Percentiles rank a stretch among this genome's conserved stretches.
These are phyloP conservation scores for Zostera marina DNA, from an alignment of 116 monocot genomes.

Conservation along the genomic window DNA sequence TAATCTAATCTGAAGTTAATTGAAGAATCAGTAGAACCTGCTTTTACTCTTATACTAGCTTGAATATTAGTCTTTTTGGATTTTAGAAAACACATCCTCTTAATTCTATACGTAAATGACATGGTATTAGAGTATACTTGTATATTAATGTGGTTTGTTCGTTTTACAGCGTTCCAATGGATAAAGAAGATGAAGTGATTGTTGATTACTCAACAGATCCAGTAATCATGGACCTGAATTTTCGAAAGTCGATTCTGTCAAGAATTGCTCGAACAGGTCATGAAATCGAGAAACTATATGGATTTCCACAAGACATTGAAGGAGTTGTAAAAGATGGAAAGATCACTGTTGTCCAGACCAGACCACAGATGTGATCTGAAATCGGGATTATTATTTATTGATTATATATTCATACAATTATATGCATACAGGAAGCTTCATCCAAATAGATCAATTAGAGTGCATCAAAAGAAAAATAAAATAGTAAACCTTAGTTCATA, in stretches of 20 bases:
- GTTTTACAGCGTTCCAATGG: conserved; percentile 69
- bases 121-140: background rate
- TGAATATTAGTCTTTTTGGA: background rate
- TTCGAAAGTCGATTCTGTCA: conserved; percentile 50
- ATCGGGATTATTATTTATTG: conserved; percentile 5
- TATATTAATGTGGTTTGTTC: background rate
- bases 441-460: too few species aligned
- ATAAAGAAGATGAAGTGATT: conserved; percentile 71
- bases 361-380: conserved; percentile 69
- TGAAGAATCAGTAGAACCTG: too few species aligned
- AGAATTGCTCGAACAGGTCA: conserved; percentile 48
- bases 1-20: background rate
- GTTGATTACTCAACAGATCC: conserved; percentile 79
- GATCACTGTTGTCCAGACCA: conserved; percentile 92
- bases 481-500: too few species aligned
- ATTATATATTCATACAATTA: background rate
- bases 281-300: conserved; percentile 64
- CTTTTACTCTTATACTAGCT: background rate
- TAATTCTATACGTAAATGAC: background rate
- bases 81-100: background rate
- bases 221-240: conserved; percentile 36
- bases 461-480: too few species aligned
- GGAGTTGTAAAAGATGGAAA: conserved; percentile 85
- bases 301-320: conserved; percentile 88
- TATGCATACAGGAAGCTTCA: background rate